Evolutionary conservation across 768 basidiomycete genomes (phyloP), one percentile per base, ranked within the genome.

Genomic region (Leccinum arenicola): DNA sequence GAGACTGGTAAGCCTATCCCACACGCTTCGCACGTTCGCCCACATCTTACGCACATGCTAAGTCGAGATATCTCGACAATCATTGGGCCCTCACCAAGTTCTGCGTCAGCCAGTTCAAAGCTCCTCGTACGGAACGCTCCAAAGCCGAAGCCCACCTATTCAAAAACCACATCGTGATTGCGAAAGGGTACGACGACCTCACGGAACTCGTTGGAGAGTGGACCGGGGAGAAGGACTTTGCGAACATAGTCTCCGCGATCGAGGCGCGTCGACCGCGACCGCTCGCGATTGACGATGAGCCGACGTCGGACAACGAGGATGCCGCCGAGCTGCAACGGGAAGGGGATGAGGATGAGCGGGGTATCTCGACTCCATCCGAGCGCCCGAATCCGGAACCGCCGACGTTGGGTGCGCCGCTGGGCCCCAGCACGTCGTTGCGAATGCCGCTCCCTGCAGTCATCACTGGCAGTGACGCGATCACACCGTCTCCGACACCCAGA

Each of bases 51-150:
- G 14, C 29, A 1, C 12, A 17, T 33, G 56, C 67, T 5, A 19
- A 92, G 92, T 80, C 83, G 25, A 81, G 83, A 72, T 92, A 93
- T 68, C 76, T 94, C 9, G 81, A 85, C 59, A 89, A 95, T 66
- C 81, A 89, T 67, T 95, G 86, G 84, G 78, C 86, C 15, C 83
- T 89, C 55, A 95, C 95, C 25, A 96, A 95, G 70, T 95, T 93
- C 74, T 92, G 94, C 64, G 75, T 91, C 27, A 79, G 80, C 14
- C 91, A 94, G 69, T 93, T 95, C 81, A 89, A 88, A 67, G 86
- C 85, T 3, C 71, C 80, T 3, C 83, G 86, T 43, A 73, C 82
- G 2, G 76, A 78, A 6, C 73, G 85, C 48, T 80, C 77, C 36
- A 91, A 88, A 66, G 73, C 79, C 1, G 82, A 88, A 35, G 81